Percentiles rank a stretch among this genome's conserved stretches.
Evolutionary conservation across 2,329 filamentous ascomycete species (phyloP).

Genomic region (Xylariaceae sp.): DNA sequence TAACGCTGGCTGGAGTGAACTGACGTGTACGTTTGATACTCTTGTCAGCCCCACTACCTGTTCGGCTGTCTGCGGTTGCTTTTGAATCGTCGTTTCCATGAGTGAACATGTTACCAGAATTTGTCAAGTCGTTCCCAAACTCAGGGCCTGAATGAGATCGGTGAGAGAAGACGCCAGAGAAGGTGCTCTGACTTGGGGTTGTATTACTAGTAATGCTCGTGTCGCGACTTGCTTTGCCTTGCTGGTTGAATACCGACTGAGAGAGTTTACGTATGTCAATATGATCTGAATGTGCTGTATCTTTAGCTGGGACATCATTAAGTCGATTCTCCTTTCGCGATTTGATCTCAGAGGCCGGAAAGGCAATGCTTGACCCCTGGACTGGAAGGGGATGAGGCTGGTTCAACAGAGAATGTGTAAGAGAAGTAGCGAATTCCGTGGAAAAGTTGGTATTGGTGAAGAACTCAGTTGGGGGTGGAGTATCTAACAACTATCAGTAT

Average conservation of each 20-base stretch:
- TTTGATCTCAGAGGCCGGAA: conserved; percentile 47
- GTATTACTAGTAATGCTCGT: conserved; percentile 37
- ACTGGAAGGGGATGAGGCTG: conserved; percentile 50
- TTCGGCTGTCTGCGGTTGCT: conserved; percentile 19
- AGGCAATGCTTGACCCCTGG: conserved; percentile 38
- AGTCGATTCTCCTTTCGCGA: conserved; percentile 52
- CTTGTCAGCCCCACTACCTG: conserved; percentile 40
- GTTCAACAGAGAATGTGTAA: conserved; percentile 56
- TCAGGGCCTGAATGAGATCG: conserved; percentile 39
- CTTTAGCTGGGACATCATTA: conserved; percentile 32
- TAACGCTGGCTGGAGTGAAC: conserved; percentile 54
- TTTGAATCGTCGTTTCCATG: conserved; percentile 30
- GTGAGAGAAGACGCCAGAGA: conserved; percentile 39
- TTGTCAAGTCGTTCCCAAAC: conserved; percentile 42
- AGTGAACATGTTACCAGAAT: conserved; percentile 31
- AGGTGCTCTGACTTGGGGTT: conserved; percentile 37
- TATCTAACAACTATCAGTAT: conserved; percentile 29
- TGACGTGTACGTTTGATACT: conserved; percentile 53
- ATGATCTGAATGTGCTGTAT: conserved; percentile 36
- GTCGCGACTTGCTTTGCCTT: conserved; percentile 34
- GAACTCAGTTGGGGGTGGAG: conserved; percentile 36
- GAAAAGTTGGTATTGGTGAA: conserved; percentile 39
- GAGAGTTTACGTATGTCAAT: conserved; percentile 49
- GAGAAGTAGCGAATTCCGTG: conserved; percentile 48
- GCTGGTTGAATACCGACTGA: conserved; percentile 45